Conservation (phyloP, 768 basidiomycete species). For the Mycena galericulata region DNA sequence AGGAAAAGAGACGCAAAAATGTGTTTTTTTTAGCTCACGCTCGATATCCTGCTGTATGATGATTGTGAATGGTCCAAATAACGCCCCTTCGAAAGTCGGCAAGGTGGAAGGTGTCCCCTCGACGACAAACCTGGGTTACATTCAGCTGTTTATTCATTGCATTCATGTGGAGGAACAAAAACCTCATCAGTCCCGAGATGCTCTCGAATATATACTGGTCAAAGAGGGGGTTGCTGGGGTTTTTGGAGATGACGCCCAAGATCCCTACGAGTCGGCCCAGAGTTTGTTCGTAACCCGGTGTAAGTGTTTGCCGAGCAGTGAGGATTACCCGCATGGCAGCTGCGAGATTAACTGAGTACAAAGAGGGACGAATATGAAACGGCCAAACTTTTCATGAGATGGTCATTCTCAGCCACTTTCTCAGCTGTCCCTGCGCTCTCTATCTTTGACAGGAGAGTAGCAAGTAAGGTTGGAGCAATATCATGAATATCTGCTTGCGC, state of each 20-base stretch:
- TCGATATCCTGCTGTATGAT: conserved; percentile 95
- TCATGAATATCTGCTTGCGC: conserved; percentile 88
- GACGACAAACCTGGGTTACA: conserved; percentile 76
- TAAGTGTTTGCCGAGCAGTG: conserved; percentile 85
- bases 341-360: conserved; percentile 45
- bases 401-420: conserved; percentile 97
- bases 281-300: conserved; percentile 71
- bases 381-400: conserved; percentile 90
- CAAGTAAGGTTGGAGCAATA: conserved; percentile 78
- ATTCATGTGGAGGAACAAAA: not conserved
- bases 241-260: conserved; percentile 89
- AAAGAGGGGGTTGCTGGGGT: conserved; percentile 97
- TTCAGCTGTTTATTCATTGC: conserved; percentile 12
- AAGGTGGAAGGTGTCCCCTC: conserved; percentile 76
- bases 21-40: conserved; percentile 61
- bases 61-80: conserved; percentile 89
- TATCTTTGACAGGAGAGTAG: conserved; percentile 82
- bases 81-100: conserved; percentile 78
- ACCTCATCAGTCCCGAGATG: conserved; percentile 94
- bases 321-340: conserved; percentile 95
- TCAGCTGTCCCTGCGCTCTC: conserved; percentile 85
- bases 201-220: conserved; percentile 98
- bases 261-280: conserved; percentile 84
- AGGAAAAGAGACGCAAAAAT: conserved; percentile 4
- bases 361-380: not conserved